These are phyloP conservation scores for Neurospora discreta DNA, from an alignment of 495 filamentous ascomycete genomes.

Conservation along the genomic window DNA sequence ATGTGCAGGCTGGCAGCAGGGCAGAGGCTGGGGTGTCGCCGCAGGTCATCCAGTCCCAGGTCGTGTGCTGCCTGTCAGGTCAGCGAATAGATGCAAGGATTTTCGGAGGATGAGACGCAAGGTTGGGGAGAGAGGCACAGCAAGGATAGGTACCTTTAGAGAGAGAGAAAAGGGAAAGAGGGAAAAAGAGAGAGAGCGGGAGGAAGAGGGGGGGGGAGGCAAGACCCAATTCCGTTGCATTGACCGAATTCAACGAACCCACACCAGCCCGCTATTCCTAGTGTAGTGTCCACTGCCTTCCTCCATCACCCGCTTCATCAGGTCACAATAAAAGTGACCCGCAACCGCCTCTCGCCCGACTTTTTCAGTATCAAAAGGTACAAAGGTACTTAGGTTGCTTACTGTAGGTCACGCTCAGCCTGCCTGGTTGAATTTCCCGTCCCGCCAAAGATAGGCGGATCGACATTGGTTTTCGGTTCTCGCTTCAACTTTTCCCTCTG, in stretches of 20 bases:
- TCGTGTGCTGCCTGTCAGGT: neutral
- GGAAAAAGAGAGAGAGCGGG: too few species aligned
- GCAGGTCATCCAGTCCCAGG: neutral
- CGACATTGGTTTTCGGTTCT: neutral
- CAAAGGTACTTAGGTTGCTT: neutral
- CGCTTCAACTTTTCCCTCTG: neutral
- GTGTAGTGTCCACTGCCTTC: too few species aligned
- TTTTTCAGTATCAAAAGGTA: neutral
- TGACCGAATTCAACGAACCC: neutral
- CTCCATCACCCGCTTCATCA: neutral
- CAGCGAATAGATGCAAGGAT: neutral
- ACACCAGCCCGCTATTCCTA: neutral
- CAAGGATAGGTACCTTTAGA: too few species aligned
- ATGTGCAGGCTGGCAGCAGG: neutral
- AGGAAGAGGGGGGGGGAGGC: neutral
- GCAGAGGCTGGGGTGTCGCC: neutral
- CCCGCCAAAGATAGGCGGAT: neutral
- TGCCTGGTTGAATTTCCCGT: neutral
- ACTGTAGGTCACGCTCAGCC: too few species aligned
- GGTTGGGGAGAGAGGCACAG: neutral
- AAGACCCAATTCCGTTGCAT: neutral
- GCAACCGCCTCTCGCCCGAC: neutral
- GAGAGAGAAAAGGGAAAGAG: too few species aligned
- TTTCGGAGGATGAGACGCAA: neutral
- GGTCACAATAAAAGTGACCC: neutral